Evolutionary conservation across 768 basidiomycete species (phyloP).

Genomic region (Rhodotorula babjevae): DNA sequence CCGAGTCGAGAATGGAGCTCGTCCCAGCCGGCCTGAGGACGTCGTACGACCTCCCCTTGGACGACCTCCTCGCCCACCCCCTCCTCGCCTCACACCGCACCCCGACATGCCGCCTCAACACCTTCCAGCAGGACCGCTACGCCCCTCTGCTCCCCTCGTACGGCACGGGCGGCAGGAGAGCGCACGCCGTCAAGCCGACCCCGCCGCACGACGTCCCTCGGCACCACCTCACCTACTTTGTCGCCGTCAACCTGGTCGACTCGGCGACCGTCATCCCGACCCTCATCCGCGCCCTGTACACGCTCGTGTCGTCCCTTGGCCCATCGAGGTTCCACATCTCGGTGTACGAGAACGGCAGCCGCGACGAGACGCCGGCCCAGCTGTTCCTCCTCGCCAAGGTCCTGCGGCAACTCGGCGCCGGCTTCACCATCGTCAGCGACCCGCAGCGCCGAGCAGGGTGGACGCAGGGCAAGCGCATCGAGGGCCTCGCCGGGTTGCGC

Average conservation of each 20-base stretch:
- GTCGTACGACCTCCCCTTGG: neutral
- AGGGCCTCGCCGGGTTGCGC: conserved; percentile 45
- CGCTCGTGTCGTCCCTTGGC: conserved; percentile 8
- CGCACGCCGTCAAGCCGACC: neutral
- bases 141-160: conserved; percentile 10
- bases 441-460: conserved; percentile 17
- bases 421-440: conserved; percentile 15
- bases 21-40: neutral
- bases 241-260: conserved; percentile 20
- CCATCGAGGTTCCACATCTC: conserved; percentile 22
- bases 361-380: conserved; percentile 14
- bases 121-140: conserved; percentile 13
- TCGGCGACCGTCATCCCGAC: neutral
- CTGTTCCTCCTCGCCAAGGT: conserved; percentile 23
- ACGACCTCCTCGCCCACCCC: conserved; percentile 13
- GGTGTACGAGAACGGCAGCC: conserved; percentile 19
- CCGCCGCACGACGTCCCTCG: neutral
- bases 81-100: conserved; percentile 3
- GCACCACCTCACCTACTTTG: conserved; percentile 10
- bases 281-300: conserved; percentile 10
- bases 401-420: conserved; percentile 11
- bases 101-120: conserved; percentile 10
- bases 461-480: conserved; percentile 44
- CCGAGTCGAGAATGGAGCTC: neutral
- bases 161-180: neutral